Evolutionary conservation across 1,284 basidiomycete species (phyloP).

Genomic region (Ustanciosporium gigantosporum): DNA sequence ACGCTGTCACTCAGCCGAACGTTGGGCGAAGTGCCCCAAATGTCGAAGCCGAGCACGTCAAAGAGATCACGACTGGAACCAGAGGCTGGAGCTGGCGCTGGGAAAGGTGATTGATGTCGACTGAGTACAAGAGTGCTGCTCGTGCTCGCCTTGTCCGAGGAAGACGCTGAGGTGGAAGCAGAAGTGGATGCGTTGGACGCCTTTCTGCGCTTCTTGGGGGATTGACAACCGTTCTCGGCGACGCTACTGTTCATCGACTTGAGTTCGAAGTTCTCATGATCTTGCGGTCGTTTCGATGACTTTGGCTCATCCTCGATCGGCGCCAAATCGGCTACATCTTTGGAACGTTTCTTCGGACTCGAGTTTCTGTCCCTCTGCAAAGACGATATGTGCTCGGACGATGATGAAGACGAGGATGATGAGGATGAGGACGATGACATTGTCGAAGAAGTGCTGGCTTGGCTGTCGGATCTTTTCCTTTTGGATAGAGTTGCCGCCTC

Average conservation of each 20-base stretch:
- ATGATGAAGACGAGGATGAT: neutral
- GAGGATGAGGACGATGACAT: neutral
- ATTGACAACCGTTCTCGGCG: neutral
- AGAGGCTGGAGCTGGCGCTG: constrained; percentile 1
- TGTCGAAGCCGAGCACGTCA: constrained; percentile 28
- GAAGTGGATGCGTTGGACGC: neutral
- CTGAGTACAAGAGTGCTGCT: constrained; percentile 10
- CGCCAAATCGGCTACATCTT: neutral
- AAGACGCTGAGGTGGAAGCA: neutral
- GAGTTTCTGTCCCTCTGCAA: no score
- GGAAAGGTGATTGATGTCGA: constrained; percentile 21
- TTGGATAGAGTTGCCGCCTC: constrained; percentile 1
- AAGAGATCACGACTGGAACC: constrained; percentile 3
- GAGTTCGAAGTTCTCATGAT: neutral
- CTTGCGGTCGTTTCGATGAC: neutral
- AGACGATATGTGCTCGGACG: no score
- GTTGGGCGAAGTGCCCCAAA: constrained; percentile 22
- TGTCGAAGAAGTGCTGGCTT: neutral
- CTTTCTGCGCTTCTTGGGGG: no score
- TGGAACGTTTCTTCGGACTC: neutral
- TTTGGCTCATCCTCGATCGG: neutral
- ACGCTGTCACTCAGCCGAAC: constrained; percentile 13
- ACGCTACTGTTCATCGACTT: no score
- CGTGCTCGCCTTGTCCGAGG: no score
- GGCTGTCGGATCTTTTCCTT: neutral